A percentile compares a stretch with the other conserved stretches of the same genome.
phyloP scores from a whole-genome alignment of 768 basidiomycete genomes.

The Kwoniella heveanensis region DNA sequence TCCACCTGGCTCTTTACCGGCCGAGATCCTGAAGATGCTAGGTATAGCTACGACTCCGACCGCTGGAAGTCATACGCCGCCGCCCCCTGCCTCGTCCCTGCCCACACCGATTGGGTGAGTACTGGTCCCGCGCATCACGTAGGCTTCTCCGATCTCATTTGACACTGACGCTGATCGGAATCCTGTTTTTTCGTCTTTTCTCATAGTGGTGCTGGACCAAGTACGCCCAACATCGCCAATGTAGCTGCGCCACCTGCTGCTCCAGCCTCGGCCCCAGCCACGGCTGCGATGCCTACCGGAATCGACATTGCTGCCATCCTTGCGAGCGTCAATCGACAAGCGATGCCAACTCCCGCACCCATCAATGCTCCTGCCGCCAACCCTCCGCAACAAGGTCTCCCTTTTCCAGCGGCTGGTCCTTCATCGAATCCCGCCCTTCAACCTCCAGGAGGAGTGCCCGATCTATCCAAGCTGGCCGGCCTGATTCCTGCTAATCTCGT shows the following conservation, averaged over 20 bases:
- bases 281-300: neutral
- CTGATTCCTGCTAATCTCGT: constrained; percentile 16
- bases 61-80: neutral
- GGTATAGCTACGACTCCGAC: constrained; percentile 22
- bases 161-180: too few relatives aligned
- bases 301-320: constrained; percentile 43
- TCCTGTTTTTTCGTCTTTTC: neutral
- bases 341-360: neutral
- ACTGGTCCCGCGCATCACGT: too few relatives aligned
- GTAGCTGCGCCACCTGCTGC: neutral
- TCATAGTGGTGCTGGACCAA: neutral
- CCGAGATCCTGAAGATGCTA: constrained; percentile 42
- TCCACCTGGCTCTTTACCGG: constrained; percentile 28
- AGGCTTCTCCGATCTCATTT: too few relatives aligned
- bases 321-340: constrained; percentile 22
- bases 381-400: neutral
- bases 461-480: constrained; percentile 29
- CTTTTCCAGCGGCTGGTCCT: too few relatives aligned
- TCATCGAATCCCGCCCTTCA: neutral
- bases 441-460: neutral
- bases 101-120: neutral
- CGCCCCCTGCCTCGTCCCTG: neutral
- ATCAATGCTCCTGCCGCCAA: neutral
- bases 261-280: constrained; percentile 9
- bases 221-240: neutral